Percentiles rank a stretch among this genome's conserved stretches.
These are phyloP conservation scores for Metarhizium sp. DNA, from an alignment of 2,329 filamentous ascomycete species.

Conservation along the genomic window DNA sequence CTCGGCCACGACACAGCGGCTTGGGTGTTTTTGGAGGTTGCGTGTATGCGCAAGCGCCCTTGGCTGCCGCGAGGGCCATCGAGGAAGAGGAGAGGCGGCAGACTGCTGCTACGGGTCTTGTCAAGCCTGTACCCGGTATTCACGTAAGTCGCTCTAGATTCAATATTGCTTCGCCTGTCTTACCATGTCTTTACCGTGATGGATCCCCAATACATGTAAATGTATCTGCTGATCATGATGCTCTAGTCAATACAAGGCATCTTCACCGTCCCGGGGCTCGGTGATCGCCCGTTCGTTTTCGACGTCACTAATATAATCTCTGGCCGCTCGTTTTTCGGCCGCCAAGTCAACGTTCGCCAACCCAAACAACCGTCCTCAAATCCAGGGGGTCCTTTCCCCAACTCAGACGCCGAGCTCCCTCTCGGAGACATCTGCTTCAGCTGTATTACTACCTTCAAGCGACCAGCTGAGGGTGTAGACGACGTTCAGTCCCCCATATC, in stretches of 20 bases:
- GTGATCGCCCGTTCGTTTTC: constrained; percentile 44
- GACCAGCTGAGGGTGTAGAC: constrained; percentile 24
- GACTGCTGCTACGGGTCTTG: constrained; percentile 1
- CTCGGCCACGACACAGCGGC: constrained; percentile 8
- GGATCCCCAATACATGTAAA: no score
- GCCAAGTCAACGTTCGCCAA: constrained; percentile 40
- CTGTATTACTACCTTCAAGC: constrained; percentile 43
- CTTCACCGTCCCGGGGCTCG: constrained; percentile 38
- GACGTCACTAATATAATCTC: constrained; percentile 34
- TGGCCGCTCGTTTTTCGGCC: constrained; percentile 39
- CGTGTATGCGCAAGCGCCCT: constrained; percentile 27
- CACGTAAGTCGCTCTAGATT: constrained; percentile 21
- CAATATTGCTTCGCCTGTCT: neutral
- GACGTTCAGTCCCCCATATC: constrained; percentile 28
- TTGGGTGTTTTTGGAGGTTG: constrained; percentile 26
- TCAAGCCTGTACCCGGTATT: constrained; percentile 19
- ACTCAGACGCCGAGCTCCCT: constrained; percentile 27
- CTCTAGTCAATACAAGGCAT: constrained; percentile 44
- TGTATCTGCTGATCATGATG: neutral
- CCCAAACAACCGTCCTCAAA: constrained; percentile 29
- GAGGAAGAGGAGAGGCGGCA: constrained; percentile 19
- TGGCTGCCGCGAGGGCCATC: constrained; percentile 24
- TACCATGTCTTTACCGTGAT: neutral
- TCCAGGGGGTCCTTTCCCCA: constrained; percentile 26
- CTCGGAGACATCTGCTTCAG: constrained; percentile 37